Percentiles rank a stretch among this genome's conserved stretches.
Evolutionary conservation across 2,329 filamentous ascomycete genomes (phyloP).

Genomic region (Aspergillus melleus): DNA sequence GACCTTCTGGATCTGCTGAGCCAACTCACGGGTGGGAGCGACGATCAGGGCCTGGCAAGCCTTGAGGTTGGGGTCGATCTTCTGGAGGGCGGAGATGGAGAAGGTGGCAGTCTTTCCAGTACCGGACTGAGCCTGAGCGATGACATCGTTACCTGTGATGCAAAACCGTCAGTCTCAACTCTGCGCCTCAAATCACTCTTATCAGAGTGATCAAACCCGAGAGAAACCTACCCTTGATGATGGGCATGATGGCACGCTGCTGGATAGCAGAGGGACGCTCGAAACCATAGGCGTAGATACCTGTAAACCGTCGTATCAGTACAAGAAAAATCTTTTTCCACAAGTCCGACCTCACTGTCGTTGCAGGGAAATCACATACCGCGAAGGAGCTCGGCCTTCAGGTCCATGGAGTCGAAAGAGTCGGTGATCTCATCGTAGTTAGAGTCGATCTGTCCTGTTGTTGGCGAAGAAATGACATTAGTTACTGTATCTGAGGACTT

Average conservation of each 20-base stretch:
- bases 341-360: conserved; percentile 25
- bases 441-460: conserved; percentile 94
- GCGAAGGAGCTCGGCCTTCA: conserved; percentile 96
- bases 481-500: conserved; percentile 1
- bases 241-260: conserved; percentile 99
- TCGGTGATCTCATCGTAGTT: conserved; percentile 99
- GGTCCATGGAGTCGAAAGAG: conserved; percentile 97
- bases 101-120: conserved; percentile 99
- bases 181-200: neutral
- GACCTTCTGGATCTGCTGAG: conserved; percentile 99
- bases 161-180: conserved; percentile 14
- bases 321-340: conserved; percentile 22
- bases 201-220: neutral
- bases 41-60: conserved; percentile 97
- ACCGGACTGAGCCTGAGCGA: conserved; percentile 98
- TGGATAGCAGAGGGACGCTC: conserved; percentile 99
- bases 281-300: conserved; percentile 99
- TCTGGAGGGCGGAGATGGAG: conserved; percentile 98
- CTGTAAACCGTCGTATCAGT: conserved; percentile 43
- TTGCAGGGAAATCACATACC: conserved; percentile 55
- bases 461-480: conserved; percentile 13
- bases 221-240: conserved; percentile 84
- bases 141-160: conserved; percentile 84
- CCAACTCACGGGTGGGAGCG: conserved; percentile 95
- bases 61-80: conserved; percentile 94